Conservation (phyloP, 2,329 filamentous ascomycete species). For the Penicillium palitans region DNA sequence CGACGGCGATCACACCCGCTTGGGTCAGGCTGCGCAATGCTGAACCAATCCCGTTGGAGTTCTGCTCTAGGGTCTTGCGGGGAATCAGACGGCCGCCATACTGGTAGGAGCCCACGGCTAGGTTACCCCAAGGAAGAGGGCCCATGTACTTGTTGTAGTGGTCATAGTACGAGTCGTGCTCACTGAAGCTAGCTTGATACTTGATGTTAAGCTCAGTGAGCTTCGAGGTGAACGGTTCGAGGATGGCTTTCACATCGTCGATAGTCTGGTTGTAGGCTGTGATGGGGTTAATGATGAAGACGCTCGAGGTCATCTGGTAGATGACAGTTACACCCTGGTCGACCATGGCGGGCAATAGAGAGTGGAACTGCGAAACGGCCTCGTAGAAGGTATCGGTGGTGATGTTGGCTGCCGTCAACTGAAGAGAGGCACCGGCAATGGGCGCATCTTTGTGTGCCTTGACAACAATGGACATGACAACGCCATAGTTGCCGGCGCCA, state of each 20-base stretch:
- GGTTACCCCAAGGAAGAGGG: constrained; percentile 31
- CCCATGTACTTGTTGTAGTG: constrained; percentile 38
- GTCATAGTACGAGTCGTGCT: constrained; percentile 37
- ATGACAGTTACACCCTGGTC: constrained; percentile 53
- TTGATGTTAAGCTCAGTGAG: constrained; percentile 42
- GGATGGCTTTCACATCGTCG: constrained; percentile 46
- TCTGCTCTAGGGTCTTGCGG: constrained; percentile 33
- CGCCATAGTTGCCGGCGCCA: constrained; percentile 58
- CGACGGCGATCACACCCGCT: constrained; percentile 38
- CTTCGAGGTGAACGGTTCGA: constrained; percentile 46
- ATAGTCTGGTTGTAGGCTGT: constrained; percentile 52
- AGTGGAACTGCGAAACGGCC: constrained; percentile 53
- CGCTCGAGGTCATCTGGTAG: constrained; percentile 54
- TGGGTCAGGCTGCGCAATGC: constrained; percentile 39
- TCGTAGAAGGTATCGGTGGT: constrained; percentile 53
- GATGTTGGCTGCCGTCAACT: constrained; percentile 39
- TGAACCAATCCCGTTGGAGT: constrained; percentile 30
- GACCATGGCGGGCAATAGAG: constrained; percentile 52
- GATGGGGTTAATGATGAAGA: constrained; percentile 49
- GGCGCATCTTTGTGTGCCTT: constrained; percentile 50
- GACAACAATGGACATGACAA: constrained; percentile 58
- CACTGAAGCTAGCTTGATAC: constrained; percentile 31
- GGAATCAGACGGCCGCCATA: constrained; percentile 41
- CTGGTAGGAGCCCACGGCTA: constrained; percentile 28
- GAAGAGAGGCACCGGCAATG: constrained; percentile 48